Percentiles rank a stretch among this genome's conserved stretches.
Evolutionary conservation across 257 asterid genomes (phyloP).

Genomic region (Petunia secreta): DNA sequence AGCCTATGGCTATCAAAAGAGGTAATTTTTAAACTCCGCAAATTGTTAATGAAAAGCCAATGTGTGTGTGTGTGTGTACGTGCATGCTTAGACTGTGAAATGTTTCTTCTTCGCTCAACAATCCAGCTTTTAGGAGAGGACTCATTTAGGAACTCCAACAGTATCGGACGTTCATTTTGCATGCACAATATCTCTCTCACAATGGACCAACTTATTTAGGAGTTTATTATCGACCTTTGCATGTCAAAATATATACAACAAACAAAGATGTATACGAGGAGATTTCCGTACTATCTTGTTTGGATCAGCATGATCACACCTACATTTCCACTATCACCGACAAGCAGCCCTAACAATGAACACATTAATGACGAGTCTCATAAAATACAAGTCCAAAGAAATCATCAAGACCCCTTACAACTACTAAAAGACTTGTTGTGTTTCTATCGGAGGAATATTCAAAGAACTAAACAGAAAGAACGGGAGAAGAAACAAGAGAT

Average conservation of each 20-base stretch:
- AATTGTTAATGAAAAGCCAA: not conserved
- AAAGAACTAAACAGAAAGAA: not conserved
- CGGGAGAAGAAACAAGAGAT: constrained; percentile 6
- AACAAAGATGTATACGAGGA: constrained; percentile 20
- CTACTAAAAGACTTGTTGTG: not conserved
- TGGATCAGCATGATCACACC: constrained; percentile 7
- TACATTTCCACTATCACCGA: not conserved
- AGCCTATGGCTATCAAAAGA: constrained; percentile 15
- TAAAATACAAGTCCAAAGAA: constrained; percentile 15
- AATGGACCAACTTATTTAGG: not conserved
- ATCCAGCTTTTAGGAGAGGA: constrained; percentile 17
- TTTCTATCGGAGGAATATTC: not conserved
- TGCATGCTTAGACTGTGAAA: constrained; percentile 1
- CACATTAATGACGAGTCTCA: not conserved
- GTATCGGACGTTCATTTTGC: not conserved
- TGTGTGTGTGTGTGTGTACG: not conserved
- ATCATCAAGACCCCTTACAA: constrained; percentile 18
- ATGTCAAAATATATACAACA: not conserved
- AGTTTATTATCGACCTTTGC: constrained; percentile 2
- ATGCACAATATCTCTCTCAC: not conserved
- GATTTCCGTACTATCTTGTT: not conserved
- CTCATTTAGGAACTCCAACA: not conserved
- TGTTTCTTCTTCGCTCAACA: constrained; percentile 6
- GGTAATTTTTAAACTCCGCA: not conserved
- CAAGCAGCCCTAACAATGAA: constrained; percentile 2